Conservation (phyloP, 192 early-diverging fungal species). For the Podila clonocystis region DNA sequence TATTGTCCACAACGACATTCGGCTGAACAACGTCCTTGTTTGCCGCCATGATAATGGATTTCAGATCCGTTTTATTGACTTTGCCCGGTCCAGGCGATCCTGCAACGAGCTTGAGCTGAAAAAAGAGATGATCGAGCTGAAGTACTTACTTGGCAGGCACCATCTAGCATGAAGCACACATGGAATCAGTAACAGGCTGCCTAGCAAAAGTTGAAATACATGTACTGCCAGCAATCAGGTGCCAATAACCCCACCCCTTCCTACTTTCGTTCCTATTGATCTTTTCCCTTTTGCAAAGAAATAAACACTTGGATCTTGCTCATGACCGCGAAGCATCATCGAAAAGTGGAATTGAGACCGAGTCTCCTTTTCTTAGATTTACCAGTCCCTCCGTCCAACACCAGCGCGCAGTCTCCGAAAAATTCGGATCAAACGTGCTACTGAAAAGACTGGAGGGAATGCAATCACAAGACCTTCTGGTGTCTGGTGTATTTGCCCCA, state of each 20-base stretch:
- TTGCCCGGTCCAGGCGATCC: conserved; percentile 22
- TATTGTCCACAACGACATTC: conserved; percentile 34
- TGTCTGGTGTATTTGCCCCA: background rate
- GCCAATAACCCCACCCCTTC: no score
- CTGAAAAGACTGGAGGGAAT: background rate
- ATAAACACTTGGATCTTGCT: no score
- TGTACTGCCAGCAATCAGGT: no score
- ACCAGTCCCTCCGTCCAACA: background rate
- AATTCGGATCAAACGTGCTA: background rate
- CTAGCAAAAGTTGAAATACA: no score
- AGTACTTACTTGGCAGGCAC: conserved; percentile 6
- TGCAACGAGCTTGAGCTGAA: conserved; percentile 12
- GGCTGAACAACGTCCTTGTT: conserved; percentile 24
- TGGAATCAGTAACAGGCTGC: no score
- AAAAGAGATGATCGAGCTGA: conserved; percentile 19
- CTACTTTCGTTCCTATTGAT: no score
- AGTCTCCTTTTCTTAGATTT: background rate
- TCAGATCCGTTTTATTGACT: conserved; percentile 18
- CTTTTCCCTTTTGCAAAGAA: no score
- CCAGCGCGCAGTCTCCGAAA: background rate
- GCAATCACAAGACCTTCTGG: background rate
- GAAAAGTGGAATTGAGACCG: no score
- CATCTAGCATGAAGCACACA: no score
- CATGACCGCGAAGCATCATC: no score
- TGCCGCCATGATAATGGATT: conserved; percentile 6